These are phyloP conservation scores for Nannochloropsis gaditana DNA, from an alignment of 108 stramenopile genomes.

Conservation along the genomic window DNA sequence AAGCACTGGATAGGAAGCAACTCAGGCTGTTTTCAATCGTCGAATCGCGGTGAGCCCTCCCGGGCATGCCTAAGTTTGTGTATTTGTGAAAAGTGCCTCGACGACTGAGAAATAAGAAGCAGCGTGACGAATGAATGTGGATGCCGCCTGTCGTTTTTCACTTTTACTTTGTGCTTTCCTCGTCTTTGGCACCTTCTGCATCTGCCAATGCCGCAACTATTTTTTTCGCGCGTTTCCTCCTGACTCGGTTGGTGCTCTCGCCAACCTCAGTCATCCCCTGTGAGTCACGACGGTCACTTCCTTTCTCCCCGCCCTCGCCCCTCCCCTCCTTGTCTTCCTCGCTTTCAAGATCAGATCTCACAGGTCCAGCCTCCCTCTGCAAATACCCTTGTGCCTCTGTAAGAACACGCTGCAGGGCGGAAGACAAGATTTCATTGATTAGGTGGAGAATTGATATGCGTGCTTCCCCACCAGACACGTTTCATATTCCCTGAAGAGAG, in stretches of 20 bases:
- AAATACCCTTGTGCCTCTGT: slow-evolving; percentile 10
- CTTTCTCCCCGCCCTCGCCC: no score
- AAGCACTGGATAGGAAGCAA: no score
- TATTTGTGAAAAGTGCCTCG: no score
- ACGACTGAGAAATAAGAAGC: no score
- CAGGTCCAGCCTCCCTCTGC: neutral
- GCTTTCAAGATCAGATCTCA: neutral
- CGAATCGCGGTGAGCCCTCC: no score
- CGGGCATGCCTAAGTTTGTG: no score
- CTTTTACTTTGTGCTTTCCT: neutral
- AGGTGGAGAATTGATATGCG: no score
- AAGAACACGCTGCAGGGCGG: neutral
- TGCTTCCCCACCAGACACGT: no score
- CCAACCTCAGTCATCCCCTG: neutral
- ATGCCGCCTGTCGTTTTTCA: no score
- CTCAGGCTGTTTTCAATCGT: no score
- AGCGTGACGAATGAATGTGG: no score
- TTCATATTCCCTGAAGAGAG: no score
- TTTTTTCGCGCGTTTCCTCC: neutral
- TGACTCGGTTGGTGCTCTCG: neutral
- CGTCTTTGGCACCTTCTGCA: neutral
- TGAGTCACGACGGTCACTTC: neutral
- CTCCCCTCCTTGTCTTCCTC: neutral
- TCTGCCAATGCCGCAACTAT: neutral
- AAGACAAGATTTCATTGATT: neutral